Percentiles rank a stretch among this genome's conserved stretches.
Evolutionary conservation across 2,329 filamentous ascomycete species (phyloP).

Genomic region (Thelonectria blattea): DNA sequence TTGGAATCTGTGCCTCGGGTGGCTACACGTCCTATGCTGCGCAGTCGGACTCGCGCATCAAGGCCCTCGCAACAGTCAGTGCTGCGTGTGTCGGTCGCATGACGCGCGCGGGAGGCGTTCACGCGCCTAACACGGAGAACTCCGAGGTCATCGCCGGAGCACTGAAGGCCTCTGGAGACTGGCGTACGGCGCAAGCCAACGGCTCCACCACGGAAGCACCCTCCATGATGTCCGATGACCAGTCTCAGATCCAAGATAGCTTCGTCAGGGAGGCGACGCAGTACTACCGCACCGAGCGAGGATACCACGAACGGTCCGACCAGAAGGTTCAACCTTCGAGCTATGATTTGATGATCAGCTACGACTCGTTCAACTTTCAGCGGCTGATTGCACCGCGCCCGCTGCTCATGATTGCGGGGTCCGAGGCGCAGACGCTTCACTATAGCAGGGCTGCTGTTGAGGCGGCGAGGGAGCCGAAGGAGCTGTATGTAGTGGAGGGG

Average conservation of each 20-base stretch:
- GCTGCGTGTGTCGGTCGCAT: conserved; percentile 37
- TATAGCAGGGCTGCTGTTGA: background rate
- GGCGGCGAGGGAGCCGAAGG: conserved; percentile 1
- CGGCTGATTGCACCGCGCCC: background rate
- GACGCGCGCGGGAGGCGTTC: background rate
- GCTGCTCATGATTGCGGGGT: background rate
- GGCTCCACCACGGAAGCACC: background rate
- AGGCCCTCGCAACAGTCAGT: conserved; percentile 42
- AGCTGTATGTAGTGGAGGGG: background rate
- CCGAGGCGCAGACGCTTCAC: background rate
- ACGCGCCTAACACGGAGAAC: background rate
- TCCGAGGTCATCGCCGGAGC: background rate
- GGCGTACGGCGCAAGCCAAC: background rate
- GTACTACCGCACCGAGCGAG: background rate
- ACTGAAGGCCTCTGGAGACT: background rate
- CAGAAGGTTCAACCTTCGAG: background rate
- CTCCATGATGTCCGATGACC: background rate
- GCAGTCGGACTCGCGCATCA: conserved; percentile 42
- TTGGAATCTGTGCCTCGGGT: conserved; percentile 49
- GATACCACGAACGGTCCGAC: background rate
- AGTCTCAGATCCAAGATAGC: too few relatives aligned
- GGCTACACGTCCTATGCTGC: conserved; percentile 45
- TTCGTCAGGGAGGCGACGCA: background rate
- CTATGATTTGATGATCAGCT: background rate
- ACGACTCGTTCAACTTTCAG: conserved; percentile 1